A percentile compares a stretch with the other conserved stretches of the same genome.
phyloP scores from a whole-genome alignment of 2,329 filamentous ascomycete genomes.

The Epichloe coenophiala region DNA sequence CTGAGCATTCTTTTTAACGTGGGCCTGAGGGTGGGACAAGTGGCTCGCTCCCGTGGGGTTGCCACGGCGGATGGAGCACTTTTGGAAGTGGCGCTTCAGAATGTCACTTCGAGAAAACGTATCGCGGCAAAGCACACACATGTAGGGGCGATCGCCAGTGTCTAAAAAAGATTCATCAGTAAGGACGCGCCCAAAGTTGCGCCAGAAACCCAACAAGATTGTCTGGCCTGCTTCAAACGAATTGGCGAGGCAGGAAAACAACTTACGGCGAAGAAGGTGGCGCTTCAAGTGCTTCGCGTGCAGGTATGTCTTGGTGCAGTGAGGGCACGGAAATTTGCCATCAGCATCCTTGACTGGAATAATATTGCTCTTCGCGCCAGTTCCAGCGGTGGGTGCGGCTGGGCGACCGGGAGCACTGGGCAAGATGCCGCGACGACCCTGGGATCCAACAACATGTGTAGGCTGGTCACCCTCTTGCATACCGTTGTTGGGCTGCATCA shows the following conservation, averaged over 20 bases:
- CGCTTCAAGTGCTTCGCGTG: constrained; percentile 97
- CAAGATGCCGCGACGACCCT: constrained; percentile 81
- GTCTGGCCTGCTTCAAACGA: background rate
- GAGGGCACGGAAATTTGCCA: constrained; percentile 94
- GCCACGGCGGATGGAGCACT: constrained; percentile 90
- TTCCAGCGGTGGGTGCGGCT: constrained; percentile 58
- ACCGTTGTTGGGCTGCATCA: constrained; percentile 44
- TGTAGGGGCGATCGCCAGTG: constrained; percentile 94
- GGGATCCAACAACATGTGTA: constrained; percentile 88
- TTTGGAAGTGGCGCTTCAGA: constrained; percentile 96
- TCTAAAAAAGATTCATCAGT: constrained; percentile 40
- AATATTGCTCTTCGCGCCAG: constrained; percentile 61
- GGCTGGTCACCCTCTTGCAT: constrained; percentile 49
- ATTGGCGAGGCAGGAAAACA: background rate
- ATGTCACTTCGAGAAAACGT: constrained; percentile 98
- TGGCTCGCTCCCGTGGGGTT: constrained; percentile 93
- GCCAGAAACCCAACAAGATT: background rate
- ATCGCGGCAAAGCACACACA: constrained; percentile 94
- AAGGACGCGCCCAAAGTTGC: constrained; percentile 14
- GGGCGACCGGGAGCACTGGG: constrained; percentile 82
- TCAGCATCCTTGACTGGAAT: constrained; percentile 93
- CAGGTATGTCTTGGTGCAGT: constrained; percentile 96
- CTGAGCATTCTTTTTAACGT: constrained; percentile 64
- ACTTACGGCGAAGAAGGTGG: constrained; percentile 90
- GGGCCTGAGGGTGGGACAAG: constrained; percentile 80